These are phyloP conservation scores for Cladochytrium replicatum DNA, from an alignment of 192 early-diverging fungal genomes.

Conservation along the genomic window DNA sequence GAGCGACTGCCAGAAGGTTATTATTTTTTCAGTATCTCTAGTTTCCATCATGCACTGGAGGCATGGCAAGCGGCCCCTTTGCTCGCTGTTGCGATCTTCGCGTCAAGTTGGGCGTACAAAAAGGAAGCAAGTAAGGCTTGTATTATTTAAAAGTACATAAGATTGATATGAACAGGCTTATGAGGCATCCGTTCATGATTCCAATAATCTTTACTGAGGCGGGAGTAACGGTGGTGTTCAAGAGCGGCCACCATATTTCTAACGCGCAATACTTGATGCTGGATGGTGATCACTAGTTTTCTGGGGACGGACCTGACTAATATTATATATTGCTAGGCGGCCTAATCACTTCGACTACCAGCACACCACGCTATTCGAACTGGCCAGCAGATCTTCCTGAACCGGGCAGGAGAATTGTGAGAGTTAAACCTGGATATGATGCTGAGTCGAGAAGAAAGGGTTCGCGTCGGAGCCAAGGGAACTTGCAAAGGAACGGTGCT, in stretches of 20 bases:
- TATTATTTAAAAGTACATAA: slow-evolving; percentile 3
- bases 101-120: slow-evolving; percentile 34
- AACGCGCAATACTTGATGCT: slow-evolving; percentile 46
- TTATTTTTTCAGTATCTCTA: slow-evolving; percentile 51
- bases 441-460: slow-evolving; percentile 60
- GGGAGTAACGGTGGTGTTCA: slow-evolving; percentile 63
- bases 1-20: slow-evolving; percentile 51
- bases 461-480: slow-evolving; percentile 28
- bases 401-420: slow-evolving; percentile 56
- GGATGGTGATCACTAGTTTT: too few species aligned
- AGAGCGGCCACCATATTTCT: slow-evolving; percentile 67
- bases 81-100: slow-evolving; percentile 61
- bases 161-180: slow-evolving; percentile 62
- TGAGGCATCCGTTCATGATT: slow-evolving; percentile 45
- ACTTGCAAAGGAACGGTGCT: slow-evolving; percentile 17
- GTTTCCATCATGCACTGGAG: slow-evolving; percentile 70
- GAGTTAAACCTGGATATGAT: slow-evolving; percentile 56
- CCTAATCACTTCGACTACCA: slow-evolving; percentile 60
- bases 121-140: background rate
- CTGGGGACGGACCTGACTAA: too few species aligned
- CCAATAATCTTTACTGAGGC: slow-evolving; percentile 53
- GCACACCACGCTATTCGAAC: slow-evolving; percentile 45
- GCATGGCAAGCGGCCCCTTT: slow-evolving; percentile 60
- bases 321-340: slow-evolving; percentile 41
- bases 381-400: slow-evolving; percentile 63